These are phyloP conservation scores for Saccharomycopsis fibuligera DNA, from an alignment of 805 yeast species.

Conservation along the genomic window DNA sequence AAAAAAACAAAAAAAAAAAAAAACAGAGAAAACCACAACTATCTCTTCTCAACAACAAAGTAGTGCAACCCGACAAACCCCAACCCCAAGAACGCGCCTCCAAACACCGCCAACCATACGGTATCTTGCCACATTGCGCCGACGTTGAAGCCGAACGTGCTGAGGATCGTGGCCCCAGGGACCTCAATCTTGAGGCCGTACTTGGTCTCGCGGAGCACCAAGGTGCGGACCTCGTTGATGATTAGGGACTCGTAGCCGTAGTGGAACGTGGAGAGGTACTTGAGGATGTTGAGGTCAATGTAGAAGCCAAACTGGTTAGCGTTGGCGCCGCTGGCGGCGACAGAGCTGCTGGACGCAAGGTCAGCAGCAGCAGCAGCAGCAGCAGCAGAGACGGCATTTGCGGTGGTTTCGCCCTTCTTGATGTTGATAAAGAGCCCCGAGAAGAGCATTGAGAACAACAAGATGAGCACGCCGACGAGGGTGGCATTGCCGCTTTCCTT, in stretches of 20 bases:
- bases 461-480: constrained; percentile 74
- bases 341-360: too few relatives aligned
- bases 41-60: constrained; percentile 72
- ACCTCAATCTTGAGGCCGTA: constrained; percentile 92
- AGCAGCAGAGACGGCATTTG: constrained; percentile 29
- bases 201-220: constrained; percentile 79
- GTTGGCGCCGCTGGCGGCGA: not conserved
- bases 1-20: not conserved
- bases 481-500: constrained; percentile 92
- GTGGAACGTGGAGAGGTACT: constrained; percentile 85
- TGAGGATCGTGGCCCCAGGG: constrained; percentile 94
- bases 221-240: constrained; percentile 86
- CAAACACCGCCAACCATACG: constrained; percentile 50
- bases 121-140: constrained; percentile 68
- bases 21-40: constrained; percentile 8
- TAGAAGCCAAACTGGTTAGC: constrained; percentile 28
- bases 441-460: constrained; percentile 80
- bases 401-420: constrained; percentile 31
- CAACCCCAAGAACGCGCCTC: constrained; percentile 47
- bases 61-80: constrained; percentile 74
- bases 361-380: not conserved
- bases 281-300: constrained; percentile 60
- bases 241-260: constrained; percentile 91
- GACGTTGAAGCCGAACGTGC: constrained; percentile 91
- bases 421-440: constrained; percentile 92